phyloP scores from a whole-genome alignment of 441 rosid genomes.

The Populus hybrid region DNA sequence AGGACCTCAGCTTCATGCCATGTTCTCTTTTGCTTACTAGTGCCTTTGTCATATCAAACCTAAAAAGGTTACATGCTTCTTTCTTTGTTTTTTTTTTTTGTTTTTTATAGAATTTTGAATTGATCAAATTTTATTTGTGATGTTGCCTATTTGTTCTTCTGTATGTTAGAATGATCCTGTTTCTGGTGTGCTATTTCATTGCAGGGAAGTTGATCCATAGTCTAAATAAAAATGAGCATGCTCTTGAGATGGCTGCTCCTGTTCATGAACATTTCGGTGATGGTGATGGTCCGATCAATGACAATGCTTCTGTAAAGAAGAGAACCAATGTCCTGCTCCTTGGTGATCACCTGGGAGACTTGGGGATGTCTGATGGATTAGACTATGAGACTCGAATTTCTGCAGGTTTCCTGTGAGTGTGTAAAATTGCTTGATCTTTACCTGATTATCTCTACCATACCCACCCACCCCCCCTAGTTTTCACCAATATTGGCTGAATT shows the following conservation, averaged over 20 bases:
- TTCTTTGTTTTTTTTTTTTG: background rate
- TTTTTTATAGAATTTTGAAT: background rate
- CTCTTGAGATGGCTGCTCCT: slow-evolving; percentile 86
- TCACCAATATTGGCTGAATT: too few relatives aligned
- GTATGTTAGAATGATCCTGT: slow-evolving; percentile 6
- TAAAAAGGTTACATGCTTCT: background rate
- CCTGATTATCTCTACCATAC: background rate
- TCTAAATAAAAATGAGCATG: slow-evolving; percentile 84
- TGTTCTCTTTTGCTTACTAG: background rate
- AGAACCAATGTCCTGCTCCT: slow-evolving; percentile 82
- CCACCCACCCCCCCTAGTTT: too few relatives aligned
- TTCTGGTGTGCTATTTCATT: slow-evolving; percentile 7
- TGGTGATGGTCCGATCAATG: slow-evolving; percentile 28
- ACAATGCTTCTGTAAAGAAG: slow-evolving; percentile 43
- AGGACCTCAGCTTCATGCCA: background rate
- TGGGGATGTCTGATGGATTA: slow-evolving; percentile 87
- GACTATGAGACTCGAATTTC: slow-evolving; percentile 68
- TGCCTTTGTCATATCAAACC: background rate
- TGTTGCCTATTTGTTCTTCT: slow-evolving; percentile 2
- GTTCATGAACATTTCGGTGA: slow-evolving; percentile 60
- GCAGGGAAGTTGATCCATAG: slow-evolving; percentile 82
- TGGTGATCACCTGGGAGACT: slow-evolving; percentile 84
- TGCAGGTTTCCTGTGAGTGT: slow-evolving; percentile 76
- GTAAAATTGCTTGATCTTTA: background rate
- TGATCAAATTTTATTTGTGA: background rate